Evolutionary conservation across 139 green algal species (phyloP).

Genomic region (Ulvella scutata): DNA sequence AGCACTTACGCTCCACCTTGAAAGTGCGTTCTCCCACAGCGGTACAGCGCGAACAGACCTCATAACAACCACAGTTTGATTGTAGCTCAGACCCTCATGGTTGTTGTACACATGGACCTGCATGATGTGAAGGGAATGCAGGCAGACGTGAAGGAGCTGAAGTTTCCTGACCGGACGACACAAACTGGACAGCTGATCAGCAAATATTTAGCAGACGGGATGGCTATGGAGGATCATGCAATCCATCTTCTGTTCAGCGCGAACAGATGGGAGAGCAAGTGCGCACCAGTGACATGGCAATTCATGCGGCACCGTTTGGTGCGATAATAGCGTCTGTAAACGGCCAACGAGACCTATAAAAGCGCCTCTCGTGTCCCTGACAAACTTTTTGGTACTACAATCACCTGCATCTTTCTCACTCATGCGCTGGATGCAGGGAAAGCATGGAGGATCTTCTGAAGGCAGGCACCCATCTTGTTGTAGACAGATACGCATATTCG

Average conservation of each 20-base stretch:
- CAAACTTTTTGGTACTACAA: no score
- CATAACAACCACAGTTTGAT: no score
- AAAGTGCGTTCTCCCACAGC: background rate
- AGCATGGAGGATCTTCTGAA: conserved; percentile 41
- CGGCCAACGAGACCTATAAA: no score
- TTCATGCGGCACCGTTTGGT: no score
- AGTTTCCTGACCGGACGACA: conserved; percentile 84
- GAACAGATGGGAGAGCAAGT: conserved; percentile 89
- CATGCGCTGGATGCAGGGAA: no score
- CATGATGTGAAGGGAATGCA: no score
- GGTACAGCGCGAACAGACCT: no score
- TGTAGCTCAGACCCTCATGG: no score
- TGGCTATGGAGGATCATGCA: conserved; percentile 50
- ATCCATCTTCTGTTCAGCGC: conserved; percentile 88
- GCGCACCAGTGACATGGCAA: background rate
- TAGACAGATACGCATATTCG: conserved; percentile 86
- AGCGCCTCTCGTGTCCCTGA: no score
- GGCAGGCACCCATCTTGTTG: conserved; percentile 68
- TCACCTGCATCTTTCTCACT: no score
- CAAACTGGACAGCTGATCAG: conserved; percentile 71
- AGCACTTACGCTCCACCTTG: conserved; percentile 28
- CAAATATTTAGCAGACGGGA: conserved; percentile 54
- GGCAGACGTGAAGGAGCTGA: conserved; percentile 54
- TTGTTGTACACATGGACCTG: no score
- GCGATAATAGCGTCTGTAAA: no score